These are phyloP conservation scores for Tylopilus vinaceipallidus DNA, from an alignment of 768 basidiomycete species.

Conservation along the genomic window DNA sequence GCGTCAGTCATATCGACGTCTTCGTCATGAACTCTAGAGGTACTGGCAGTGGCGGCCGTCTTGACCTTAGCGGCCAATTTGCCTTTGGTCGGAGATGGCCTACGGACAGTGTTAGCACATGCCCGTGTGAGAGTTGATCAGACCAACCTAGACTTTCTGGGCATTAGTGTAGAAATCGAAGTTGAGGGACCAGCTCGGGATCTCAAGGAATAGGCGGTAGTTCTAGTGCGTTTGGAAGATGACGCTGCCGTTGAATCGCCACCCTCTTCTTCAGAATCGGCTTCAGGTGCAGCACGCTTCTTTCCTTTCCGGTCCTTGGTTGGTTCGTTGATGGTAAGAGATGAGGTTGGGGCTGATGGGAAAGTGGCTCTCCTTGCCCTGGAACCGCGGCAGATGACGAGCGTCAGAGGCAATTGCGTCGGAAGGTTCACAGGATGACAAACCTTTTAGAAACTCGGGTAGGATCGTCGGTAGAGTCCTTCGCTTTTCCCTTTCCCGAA, in stretches of 20 bases:
- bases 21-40: conserved; percentile 65
- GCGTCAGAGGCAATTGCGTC: conserved; percentile 23
- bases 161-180: conserved; percentile 55
- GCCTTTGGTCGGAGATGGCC: conserved; percentile 54
- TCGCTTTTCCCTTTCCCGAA: conserved; percentile 61
- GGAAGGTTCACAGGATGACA: conserved; percentile 36
- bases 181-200: conserved; percentile 47
- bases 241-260: conserved; percentile 41
- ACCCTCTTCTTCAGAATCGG: conserved; percentile 64
- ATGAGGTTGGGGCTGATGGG: conserved; percentile 38
- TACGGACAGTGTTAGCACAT: conserved; percentile 24
- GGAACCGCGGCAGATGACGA: conserved; percentile 31
- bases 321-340: conserved; percentile 74
- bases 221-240: conserved; percentile 63
- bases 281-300: conserved; percentile 83
- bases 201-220: conserved; percentile 64
- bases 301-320: conserved; percentile 80
- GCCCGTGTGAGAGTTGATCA: conserved; percentile 4
- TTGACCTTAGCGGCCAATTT: conserved; percentile 60
- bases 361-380: conserved; percentile 63
- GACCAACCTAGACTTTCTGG: conserved; percentile 69
- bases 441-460: conserved; percentile 62
- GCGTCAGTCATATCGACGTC: conserved; percentile 78
- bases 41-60: conserved; percentile 53
- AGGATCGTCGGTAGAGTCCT: conserved; percentile 54